Evolutionary conservation across 225 moss, liverwort and hornwort species (phyloP), one percentile per base, ranked within the genome.

Genomic region (Pseudisothecium myosuroides): DNA sequence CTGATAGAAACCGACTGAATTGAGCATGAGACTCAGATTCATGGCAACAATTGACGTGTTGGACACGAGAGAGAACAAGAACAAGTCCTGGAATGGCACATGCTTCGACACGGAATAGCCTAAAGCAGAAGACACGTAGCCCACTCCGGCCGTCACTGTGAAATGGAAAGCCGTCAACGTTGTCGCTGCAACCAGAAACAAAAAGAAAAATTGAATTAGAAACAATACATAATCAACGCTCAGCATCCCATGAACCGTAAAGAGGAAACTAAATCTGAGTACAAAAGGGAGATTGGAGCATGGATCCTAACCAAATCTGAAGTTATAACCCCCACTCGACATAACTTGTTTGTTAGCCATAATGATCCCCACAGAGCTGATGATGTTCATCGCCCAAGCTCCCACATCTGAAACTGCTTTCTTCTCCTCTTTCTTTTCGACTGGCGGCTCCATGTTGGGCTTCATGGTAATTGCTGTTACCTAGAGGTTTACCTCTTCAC

Each of bases 261-360:
- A 43, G 82, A 58, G 34, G 52, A 83, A 58, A 52, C 50, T 9
- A 34, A 76, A 83, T 20, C 11, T 19, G 52, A 69, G 77, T 86
- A 81, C 32, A 34, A 61, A 83, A 77, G 23, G 39, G 24, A 68
- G 37, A 83, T 80, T 45, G 60, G 86, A 73, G 67, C 49, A 39
- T 68, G 43, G 50, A 63, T 39, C 67, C 96, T 93, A 71, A 97
- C 97, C 97, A 80, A 99, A 99, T 86, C 95, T 91, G 81, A 95
- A 99, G 60, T 95, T 77, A 88, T 97, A 99, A 79, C 98, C 98
- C 66, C 43, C 64, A 15, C 37, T 50, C 73, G 95, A 91, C 98
- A 99, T 99, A 50, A 97, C 96, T 92, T 99, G 98, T 91, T 99
- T 99, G 83, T 99, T 99, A 41, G 97, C 97, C 98, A 99, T 97